Conservation (phyloP, 768 basidiomycete species). For the Lentinula raphanica region DNA sequence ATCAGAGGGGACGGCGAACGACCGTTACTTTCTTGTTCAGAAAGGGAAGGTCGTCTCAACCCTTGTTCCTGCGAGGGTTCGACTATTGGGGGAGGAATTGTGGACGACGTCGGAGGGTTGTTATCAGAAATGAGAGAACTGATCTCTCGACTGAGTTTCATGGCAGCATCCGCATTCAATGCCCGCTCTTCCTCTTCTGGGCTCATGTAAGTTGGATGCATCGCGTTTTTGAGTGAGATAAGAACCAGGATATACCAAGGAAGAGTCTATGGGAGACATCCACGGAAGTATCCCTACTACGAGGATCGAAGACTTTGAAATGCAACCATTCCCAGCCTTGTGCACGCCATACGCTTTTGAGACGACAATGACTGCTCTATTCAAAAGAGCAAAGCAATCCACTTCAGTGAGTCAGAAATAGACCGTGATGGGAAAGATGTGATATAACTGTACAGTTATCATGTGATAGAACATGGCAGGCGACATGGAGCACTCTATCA, state of each 20-base stretch:
- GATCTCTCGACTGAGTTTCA: constrained; percentile 61
- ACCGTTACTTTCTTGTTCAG: background rate
- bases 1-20: constrained; percentile 15
- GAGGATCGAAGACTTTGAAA: constrained; percentile 65
- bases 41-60: background rate
- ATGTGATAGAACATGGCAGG: no score
- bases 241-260: constrained; percentile 41
- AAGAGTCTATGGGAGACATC: constrained; percentile 57
- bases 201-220: constrained; percentile 46
- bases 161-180: constrained; percentile 63
- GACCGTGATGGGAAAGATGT: no score
- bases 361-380: no score
- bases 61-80: constrained; percentile 1
- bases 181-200: constrained; percentile 45
- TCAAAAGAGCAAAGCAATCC: no score
- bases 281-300: constrained; percentile 61
- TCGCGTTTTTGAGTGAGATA: background rate
- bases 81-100: constrained; percentile 5
- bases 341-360: constrained; percentile 64
- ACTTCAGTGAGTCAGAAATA: no score
- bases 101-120: constrained; percentile 7
- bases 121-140: constrained; percentile 43
- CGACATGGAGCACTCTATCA: no score
- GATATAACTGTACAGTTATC: no score
- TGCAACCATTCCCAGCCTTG: constrained; percentile 76